These are phyloP conservation scores for Yamadazyma insecticola DNA, from an alignment of 805 yeast genomes.

Conservation along the genomic window DNA sequence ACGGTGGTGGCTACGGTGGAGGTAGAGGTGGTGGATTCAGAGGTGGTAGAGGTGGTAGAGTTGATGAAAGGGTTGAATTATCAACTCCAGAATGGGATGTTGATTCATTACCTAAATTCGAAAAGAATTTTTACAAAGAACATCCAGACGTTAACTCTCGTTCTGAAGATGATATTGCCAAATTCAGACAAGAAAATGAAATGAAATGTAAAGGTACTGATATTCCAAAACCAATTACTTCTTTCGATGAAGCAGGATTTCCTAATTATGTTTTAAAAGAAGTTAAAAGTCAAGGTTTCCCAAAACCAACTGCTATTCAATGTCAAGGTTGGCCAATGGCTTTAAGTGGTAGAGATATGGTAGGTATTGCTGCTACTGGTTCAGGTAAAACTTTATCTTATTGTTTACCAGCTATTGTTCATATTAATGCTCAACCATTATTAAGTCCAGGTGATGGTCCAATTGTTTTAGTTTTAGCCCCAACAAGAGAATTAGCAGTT, in stretches of 20 bases:
- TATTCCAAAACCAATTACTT: conserved; percentile 90
- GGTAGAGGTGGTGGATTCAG: conserved; percentile 29
- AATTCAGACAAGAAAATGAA: conserved; percentile 77
- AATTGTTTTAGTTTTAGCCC: conserved; percentile 90
- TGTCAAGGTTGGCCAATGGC: conserved; percentile 99
- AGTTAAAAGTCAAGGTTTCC: conserved; percentile 90
- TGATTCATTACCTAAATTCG: conserved; percentile 77
- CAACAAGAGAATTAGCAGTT: conserved; percentile 98
- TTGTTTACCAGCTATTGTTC: conserved; percentile 95
- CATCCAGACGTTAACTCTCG: conserved; percentile 73
- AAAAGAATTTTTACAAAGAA: conserved; percentile 91
- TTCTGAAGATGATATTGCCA: conserved; percentile 63
- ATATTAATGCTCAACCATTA: conserved; percentile 96
- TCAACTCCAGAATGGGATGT: conserved; percentile 78
- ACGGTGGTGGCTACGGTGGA: conserved; percentile 33
- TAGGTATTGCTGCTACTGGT: conserved; percentile 98
- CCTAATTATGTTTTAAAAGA: conserved; percentile 89
- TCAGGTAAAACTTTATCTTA: conserved; percentile 97
- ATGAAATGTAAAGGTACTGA: conserved; percentile 82
- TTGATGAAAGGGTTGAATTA: conserved; percentile 45
- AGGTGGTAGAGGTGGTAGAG: conserved; percentile 33
- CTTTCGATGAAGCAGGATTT: conserved; percentile 96
- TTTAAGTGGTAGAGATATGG: conserved; percentile 95
- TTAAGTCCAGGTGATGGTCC: conserved; percentile 96
- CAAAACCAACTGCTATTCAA: conserved; percentile 91